Evolutionary conservation across 2,329 filamentous ascomycete genomes (phyloP).

Genomic region (Aspergillus sp.): DNA sequence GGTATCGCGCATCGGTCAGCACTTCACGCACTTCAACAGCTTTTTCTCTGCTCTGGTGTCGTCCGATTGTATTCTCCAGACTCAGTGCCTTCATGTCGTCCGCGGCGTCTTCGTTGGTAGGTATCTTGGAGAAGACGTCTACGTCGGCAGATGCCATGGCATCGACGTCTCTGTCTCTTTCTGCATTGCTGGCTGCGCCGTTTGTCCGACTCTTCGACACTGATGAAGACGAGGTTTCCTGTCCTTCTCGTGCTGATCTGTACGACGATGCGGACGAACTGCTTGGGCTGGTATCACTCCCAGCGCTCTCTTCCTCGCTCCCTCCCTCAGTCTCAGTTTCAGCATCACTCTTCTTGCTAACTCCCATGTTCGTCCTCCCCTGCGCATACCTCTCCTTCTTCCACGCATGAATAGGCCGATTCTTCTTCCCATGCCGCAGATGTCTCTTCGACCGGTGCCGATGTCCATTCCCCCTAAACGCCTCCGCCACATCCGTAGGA

Average conservation of each 20-base stretch:
- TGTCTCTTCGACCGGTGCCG: background rate
- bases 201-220: background rate
- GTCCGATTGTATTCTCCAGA: slow-evolving; percentile 14
- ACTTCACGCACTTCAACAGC: slow-evolving; percentile 2
- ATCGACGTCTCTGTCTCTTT: background rate
- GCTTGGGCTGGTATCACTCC: background rate
- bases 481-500: slow-evolving; percentile 50
- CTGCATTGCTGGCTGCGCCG: background rate
- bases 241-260: background rate
- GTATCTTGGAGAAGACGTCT: background rate
- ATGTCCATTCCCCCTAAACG: slow-evolving; percentile 7
- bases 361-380: background rate
- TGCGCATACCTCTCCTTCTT: background rate
- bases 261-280: background rate
- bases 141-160: background rate
- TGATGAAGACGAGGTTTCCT: background rate
- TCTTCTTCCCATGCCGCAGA: background rate
- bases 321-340: background rate
- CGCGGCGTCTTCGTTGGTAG: background rate
- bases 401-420: background rate
- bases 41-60: slow-evolving; percentile 5
- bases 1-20: slow-evolving; percentile 59
- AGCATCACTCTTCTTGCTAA: background rate
- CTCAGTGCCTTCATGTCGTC: slow-evolving; percentile 1
- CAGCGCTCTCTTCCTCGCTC: background rate